Evolutionary conservation across 1,139 yeast species (phyloP).

Genomic region (Waltiozyma sp.): DNA sequence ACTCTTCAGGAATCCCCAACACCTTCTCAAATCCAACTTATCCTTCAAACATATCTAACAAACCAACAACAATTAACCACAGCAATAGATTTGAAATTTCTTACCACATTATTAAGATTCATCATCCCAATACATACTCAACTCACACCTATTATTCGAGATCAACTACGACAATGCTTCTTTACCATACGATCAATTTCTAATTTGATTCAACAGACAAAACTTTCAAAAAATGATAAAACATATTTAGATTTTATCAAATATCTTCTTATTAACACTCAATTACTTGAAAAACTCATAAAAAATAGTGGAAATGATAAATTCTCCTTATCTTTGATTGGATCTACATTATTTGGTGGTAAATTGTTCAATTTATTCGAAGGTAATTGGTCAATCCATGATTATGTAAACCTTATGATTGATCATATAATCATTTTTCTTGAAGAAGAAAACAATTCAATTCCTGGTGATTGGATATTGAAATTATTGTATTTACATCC

Average conservation of each 20-base stretch:
- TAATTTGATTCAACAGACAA: conserved; percentile 12
- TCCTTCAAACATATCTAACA: neutral
- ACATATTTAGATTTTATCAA: conserved; percentile 10
- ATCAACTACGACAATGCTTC: conserved; percentile 11
- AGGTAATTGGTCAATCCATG: conserved; percentile 15
- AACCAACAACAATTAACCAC: neutral
- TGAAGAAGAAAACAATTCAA: neutral
- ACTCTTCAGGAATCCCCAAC: neutral
- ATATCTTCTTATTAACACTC: conserved; percentile 11
- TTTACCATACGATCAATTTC: conserved; percentile 11
- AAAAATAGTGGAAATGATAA: conserved; percentile 5
- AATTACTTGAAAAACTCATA: conserved; percentile 6
- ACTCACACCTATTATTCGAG: conserved; percentile 6
- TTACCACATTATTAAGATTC: conserved; percentile 10
- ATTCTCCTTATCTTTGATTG: conserved; percentile 15
- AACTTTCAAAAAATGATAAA: conserved; percentile 12
- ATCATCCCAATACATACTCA: conserved; percentile 14
- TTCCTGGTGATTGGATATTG: conserved; percentile 16
- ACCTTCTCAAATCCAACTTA: neutral
- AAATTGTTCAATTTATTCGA: conserved; percentile 22
- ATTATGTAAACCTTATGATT: conserved; percentile 17
- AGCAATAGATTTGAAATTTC: conserved; percentile 7
- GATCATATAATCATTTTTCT: conserved; percentile 17
- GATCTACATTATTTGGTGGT: conserved; percentile 25
- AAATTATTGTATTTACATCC: conserved; percentile 21